Percentiles rank a stretch among this genome's conserved stretches.
phyloP scores from a whole-genome alignment of 2,329 filamentous ascomycete species.

The Phoma herbarum region DNA sequence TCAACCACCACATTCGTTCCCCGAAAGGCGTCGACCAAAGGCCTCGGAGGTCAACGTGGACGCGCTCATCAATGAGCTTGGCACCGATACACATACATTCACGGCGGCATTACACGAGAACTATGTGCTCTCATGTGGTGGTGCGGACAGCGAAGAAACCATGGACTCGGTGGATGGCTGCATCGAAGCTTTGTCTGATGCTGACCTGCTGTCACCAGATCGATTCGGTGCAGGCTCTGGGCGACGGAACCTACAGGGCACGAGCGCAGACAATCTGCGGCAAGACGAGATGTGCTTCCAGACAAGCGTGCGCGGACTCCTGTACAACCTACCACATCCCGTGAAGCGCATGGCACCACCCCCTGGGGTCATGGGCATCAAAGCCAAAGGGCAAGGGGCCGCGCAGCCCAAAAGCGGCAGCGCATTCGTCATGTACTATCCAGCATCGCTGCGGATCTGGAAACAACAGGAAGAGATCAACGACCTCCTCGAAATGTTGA shows the following conservation, averaged over 20 bases:
- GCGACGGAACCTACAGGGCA: slow-evolving; percentile 59
- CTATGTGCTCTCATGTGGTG: slow-evolving; percentile 83
- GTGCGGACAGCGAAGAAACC: slow-evolving; percentile 65
- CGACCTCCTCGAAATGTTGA: slow-evolving; percentile 74
- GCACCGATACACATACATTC: slow-evolving; percentile 90
- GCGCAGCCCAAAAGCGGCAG: slow-evolving; percentile 59
- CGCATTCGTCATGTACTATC: slow-evolving; percentile 91
- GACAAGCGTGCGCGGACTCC: slow-evolving; percentile 82
- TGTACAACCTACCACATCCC: slow-evolving; percentile 85
- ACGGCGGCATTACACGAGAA: slow-evolving; percentile 93
- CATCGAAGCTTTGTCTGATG: slow-evolving; percentile 84
- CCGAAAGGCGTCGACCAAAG: slow-evolving; percentile 55
- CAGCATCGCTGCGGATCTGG: slow-evolving; percentile 84
- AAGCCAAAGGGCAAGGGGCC: slow-evolving; percentile 39
- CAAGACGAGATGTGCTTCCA: slow-evolving; percentile 97
- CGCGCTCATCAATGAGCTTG: slow-evolving; percentile 87
- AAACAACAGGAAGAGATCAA: slow-evolving; percentile 82
- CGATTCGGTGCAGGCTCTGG: slow-evolving; percentile 69
- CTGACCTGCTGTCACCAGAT: slow-evolving; percentile 82
- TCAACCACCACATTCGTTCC: slow-evolving; percentile 58
- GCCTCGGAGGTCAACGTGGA: slow-evolving; percentile 62
- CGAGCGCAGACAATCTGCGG: slow-evolving; percentile 74
- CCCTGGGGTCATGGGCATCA: slow-evolving; percentile 48
- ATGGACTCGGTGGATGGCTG: slow-evolving; percentile 85
- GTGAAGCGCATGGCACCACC: slow-evolving; percentile 70